Evolutionary conservation across 805 yeast species (phyloP).

Genomic region (Nakazawaea wyomingensis): DNA sequence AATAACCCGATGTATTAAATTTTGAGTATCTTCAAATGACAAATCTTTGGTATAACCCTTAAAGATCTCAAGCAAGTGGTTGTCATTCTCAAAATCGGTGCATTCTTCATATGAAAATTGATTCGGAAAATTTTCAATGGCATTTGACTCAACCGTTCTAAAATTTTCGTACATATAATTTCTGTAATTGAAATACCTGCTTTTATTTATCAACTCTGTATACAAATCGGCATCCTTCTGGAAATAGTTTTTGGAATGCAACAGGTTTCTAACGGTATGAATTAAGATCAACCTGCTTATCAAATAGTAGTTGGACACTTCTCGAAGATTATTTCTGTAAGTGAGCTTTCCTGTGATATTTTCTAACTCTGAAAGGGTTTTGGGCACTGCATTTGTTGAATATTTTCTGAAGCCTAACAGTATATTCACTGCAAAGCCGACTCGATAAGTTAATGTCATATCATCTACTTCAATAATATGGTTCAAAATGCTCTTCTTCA

Average conservation of each 20-base stretch:
- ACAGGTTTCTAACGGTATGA: not conserved
- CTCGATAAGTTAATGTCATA: too few relatives aligned
- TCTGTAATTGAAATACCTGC: slow-evolving; percentile 8
- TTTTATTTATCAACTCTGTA: not conserved
- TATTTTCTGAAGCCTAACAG: too few relatives aligned
- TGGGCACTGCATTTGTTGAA: slow-evolving; percentile 1
- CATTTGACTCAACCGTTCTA: not conserved
- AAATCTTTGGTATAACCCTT: not conserved
- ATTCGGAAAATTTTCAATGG: slow-evolving; percentile 4
- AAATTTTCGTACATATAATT: not conserved
- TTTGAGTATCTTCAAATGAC: slow-evolving; percentile 1
- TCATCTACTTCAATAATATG: too few relatives aligned
- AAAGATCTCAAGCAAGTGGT: not conserved
- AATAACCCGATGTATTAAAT: not conserved
- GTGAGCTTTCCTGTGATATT: not conserved
- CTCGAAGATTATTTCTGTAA: slow-evolving; percentile 3
- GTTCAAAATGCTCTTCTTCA: too few relatives aligned
- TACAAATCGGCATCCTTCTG: not conserved
- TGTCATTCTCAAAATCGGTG: not conserved
- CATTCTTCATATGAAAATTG: not conserved
- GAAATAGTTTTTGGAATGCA: not conserved
- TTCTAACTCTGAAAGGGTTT: slow-evolving; percentile 2
- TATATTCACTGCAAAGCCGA: too few relatives aligned
- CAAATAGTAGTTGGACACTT: not conserved
- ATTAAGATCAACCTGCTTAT: slow-evolving; percentile 1